These are phyloP conservation scores for Paracamarosporium sp. DNA, from an alignment of 2,329 filamentous ascomycete genomes.

Conservation along the genomic window DNA sequence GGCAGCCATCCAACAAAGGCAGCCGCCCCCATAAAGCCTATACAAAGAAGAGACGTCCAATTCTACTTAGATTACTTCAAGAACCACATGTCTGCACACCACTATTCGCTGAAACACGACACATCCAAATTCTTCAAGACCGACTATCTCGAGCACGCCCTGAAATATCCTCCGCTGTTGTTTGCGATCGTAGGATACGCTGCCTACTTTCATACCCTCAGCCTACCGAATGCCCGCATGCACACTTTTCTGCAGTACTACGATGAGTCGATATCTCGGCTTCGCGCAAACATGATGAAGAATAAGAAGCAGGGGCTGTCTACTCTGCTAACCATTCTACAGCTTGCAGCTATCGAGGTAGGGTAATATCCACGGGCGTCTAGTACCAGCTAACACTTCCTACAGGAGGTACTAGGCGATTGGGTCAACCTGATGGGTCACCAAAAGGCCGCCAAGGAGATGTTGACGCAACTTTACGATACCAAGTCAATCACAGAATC, in stretches of 20 bases:
- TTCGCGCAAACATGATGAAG: conserved; percentile 74
- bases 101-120: conserved; percentile 81
- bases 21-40: conserved; percentile 17
- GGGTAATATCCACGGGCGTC: conserved; percentile 20
- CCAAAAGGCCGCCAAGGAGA: conserved; percentile 84
- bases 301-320: conserved; percentile 74
- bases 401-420: conserved; percentile 89
- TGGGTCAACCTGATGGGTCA: conserved; percentile 94
- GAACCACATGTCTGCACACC: conserved; percentile 78
- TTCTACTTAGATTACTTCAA: conserved; percentile 81
- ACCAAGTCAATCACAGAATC: conserved; percentile 77
- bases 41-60: conserved; percentile 65
- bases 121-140: conserved; percentile 75
- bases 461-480: conserved; percentile 79
- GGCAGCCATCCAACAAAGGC: conserved; percentile 36
- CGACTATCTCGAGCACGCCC: conserved; percentile 73
- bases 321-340: conserved; percentile 85
- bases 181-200: conserved; percentile 89
- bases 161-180: conserved; percentile 80
- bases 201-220: conserved; percentile 82
- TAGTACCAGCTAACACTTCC: conserved; percentile 14
- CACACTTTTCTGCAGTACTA: conserved; percentile 88
- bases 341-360: conserved; percentile 93
- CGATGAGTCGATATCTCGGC: conserved; percentile 80
- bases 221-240: conserved; percentile 73